Percentiles rank a stretch among this genome's conserved stretches.
Evolutionary conservation across 2,329 filamentous ascomycete species (phyloP).

Genomic region (Pseudopyrenochaeta lycopersici): DNA sequence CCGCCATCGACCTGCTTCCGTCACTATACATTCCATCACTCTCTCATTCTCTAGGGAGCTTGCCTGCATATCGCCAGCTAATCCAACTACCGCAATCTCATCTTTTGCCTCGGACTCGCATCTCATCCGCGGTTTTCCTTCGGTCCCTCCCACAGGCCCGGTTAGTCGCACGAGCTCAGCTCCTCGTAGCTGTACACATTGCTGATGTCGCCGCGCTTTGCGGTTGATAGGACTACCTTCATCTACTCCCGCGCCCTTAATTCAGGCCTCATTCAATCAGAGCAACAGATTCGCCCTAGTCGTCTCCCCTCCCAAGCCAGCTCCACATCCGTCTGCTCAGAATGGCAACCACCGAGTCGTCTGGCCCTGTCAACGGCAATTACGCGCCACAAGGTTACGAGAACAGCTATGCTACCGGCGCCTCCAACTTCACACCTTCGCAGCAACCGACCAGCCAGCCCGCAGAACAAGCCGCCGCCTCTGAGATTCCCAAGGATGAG

Average conservation of each 20-base stretch:
- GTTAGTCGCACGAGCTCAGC: slow-evolving; percentile 18
- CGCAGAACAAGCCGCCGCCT: slow-evolving; percentile 36
- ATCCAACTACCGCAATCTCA: slow-evolving; percentile 13
- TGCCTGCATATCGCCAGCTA: slow-evolving; percentile 25
- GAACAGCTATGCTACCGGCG: slow-evolving; percentile 45
- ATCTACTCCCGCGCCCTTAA: slow-evolving; percentile 10
- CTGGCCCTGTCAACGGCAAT: slow-evolving; percentile 58
- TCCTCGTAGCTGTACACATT: background rate
- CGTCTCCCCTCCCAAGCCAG: slow-evolving; percentile 9
- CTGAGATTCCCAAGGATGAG: slow-evolving; percentile 79
- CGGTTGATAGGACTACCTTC: slow-evolving; percentile 9
- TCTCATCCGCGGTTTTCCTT: slow-evolving; percentile 16
- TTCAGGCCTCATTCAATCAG: slow-evolving; percentile 10
- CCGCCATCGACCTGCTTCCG: slow-evolving; percentile 6
- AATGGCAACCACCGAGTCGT: slow-evolving; percentile 47
- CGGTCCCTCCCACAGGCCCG: slow-evolving; percentile 17
- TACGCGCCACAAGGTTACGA: slow-evolving; percentile 56
- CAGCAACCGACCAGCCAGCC: slow-evolving; percentile 40
- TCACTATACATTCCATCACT: slow-evolving; percentile 15
- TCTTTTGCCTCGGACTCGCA: slow-evolving; percentile 6
- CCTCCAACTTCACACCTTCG: slow-evolving; percentile 34
- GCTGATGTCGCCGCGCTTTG: slow-evolving; percentile 3
- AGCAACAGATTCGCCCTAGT: slow-evolving; percentile 10
- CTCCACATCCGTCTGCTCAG: slow-evolving; percentile 24
- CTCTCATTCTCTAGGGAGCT: slow-evolving; percentile 17